Conservation (phyloP, 805 yeast species). For the Hanseniaspora thailandica region DNA sequence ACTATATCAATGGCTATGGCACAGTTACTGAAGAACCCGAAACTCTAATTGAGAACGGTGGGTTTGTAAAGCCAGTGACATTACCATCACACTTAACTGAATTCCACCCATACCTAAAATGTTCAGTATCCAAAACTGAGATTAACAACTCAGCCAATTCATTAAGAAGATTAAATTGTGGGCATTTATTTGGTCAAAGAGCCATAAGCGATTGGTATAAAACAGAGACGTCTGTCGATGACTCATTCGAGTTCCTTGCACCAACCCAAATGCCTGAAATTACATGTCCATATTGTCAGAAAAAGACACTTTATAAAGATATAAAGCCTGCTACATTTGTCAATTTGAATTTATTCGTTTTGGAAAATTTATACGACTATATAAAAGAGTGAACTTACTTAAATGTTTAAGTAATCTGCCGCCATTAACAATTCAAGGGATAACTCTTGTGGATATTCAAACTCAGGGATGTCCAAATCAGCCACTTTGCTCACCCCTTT, state of each 20-base stretch:
- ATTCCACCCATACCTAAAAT: not conserved
- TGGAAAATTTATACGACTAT: constrained; percentile 11
- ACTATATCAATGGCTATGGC: not conserved
- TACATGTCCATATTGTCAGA: constrained; percentile 8
- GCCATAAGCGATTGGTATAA: not conserved
- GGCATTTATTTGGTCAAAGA: constrained; percentile 11
- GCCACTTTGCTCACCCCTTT: constrained; percentile 36
- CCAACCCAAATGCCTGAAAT: not conserved
- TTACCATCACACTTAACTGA: not conserved
- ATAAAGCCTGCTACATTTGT: not conserved
- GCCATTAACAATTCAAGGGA: constrained; percentile 85
- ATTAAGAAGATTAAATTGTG: not conserved
- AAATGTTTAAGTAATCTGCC: constrained; percentile 54
- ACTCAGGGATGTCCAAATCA: constrained; percentile 59
- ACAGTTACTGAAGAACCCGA: not conserved
- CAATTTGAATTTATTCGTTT: not conserved
- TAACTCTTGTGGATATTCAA: constrained; percentile 85
- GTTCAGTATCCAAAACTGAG: constrained; percentile 4
- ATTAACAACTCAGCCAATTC: not conserved
- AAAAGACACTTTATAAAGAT: not conserved
- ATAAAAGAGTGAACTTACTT: not conserved
- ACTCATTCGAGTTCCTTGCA: not conserved
- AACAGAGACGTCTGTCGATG: not conserved
- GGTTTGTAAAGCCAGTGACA: not conserved
- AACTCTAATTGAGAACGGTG: not conserved